Conservation (phyloP, 345 rosid species). For the Erucastrum elatum region DNA sequence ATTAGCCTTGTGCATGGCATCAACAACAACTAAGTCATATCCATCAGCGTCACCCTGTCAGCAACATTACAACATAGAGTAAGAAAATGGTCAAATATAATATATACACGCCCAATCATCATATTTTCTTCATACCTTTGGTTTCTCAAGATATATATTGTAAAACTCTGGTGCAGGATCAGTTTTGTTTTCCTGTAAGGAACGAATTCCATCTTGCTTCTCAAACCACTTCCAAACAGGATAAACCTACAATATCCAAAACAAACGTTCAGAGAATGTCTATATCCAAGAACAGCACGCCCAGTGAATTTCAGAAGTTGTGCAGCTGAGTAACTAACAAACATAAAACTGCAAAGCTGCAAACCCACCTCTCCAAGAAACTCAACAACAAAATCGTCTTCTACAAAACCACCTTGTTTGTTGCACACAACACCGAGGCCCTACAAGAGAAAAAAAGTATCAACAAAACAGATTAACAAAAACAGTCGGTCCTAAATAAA, state of each 20-base stretch:
- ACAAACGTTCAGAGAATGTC: conserved; percentile 13
- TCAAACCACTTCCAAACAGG: conserved; percentile 99
- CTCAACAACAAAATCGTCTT: conserved; percentile 95
- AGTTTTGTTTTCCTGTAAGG: conserved; percentile 85
- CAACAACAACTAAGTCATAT: conserved; percentile 97
- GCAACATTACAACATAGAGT: conserved; percentile 30
- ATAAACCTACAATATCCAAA: conserved; percentile 64
- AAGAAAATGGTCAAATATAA: conserved; percentile 29
- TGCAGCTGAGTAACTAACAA: conserved; percentile 15
- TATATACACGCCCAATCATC: too few species aligned
- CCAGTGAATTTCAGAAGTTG: conserved; percentile 16
- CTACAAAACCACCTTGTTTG: conserved; percentile 89
- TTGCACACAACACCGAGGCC: conserved; percentile 99
- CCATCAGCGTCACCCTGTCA: conserved; percentile 98
- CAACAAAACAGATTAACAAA: conserved; percentile 33
- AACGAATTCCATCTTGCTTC: conserved; percentile 99
- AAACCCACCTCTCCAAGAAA: conserved; percentile 95
- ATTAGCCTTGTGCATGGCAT: conserved; percentile 99
- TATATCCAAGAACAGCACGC: conserved; percentile 4
- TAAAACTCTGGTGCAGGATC: conserved; percentile 99
- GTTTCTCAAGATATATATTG: conserved; percentile 98
- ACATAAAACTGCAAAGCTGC: conserved; percentile 20
- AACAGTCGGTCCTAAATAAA: conserved; percentile 2
- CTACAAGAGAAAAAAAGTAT: conserved; percentile 45
- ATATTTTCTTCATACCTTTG: conserved; percentile 64